phyloP scores from a whole-genome alignment of 2,329 filamentous ascomycete genomes.

The Xylaria sp. region DNA sequence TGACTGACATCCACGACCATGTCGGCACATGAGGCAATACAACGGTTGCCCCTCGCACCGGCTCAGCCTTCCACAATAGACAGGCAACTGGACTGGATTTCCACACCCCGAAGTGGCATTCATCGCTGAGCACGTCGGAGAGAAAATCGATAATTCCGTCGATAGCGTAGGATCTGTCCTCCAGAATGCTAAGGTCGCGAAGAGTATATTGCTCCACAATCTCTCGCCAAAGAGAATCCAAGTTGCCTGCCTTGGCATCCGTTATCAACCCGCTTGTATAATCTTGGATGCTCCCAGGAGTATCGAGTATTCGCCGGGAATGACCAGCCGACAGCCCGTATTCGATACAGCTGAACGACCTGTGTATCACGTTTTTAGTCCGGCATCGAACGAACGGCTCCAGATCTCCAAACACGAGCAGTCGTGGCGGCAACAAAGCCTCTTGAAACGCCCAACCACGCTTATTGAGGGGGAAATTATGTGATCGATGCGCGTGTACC shows the following conservation, averaged over 20 bases:
- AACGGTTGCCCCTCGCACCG: neutral
- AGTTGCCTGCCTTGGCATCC: slow-evolving; percentile 6
- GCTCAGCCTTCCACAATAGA: slow-evolving; percentile 17
- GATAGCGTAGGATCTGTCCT: slow-evolving; percentile 10
- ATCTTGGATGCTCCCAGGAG: slow-evolving; percentile 3
- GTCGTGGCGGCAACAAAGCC: slow-evolving; percentile 10
- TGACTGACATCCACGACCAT: slow-evolving; percentile 25
- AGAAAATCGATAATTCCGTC: slow-evolving; percentile 14
- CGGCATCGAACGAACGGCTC: slow-evolving; percentile 22
- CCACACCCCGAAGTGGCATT: slow-evolving; percentile 18
- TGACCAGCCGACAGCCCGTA: neutral
- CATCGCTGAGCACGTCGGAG: slow-evolving; percentile 2
- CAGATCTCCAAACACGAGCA: slow-evolving; percentile 23
- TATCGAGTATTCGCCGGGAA: slow-evolving; percentile 8
- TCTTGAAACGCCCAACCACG: slow-evolving; percentile 24
- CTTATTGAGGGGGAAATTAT: slow-evolving; percentile 10
- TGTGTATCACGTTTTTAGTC: slow-evolving; percentile 17
- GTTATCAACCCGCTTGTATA: neutral
- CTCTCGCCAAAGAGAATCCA: slow-evolving; percentile 20
- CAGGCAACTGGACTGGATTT: slow-evolving; percentile 11
- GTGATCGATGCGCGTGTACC: slow-evolving; percentile 7
- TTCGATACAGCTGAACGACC: slow-evolving; percentile 9
- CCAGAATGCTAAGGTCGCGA: slow-evolving; percentile 11
- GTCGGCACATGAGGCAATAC: slow-evolving; percentile 1
- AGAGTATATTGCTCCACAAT: slow-evolving; percentile 22